Conservation (phyloP, 2,329 filamentous ascomycete species). For the Botrytis medusae region DNA sequence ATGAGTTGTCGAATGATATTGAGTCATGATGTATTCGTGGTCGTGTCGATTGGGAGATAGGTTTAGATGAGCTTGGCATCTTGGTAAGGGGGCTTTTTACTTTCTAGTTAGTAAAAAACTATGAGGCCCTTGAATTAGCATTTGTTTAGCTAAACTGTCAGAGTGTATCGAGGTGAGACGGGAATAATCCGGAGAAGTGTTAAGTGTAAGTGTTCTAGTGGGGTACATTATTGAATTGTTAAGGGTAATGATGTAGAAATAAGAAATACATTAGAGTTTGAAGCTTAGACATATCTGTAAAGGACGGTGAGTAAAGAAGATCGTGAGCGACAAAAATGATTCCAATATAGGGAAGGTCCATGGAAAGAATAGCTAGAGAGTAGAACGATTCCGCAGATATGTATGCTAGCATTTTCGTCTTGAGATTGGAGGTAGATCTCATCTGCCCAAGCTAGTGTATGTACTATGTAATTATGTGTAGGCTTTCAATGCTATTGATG, state of each 20-base stretch:
- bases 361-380: neutral
- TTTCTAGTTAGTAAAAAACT: neutral
- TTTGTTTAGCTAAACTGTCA: neutral
- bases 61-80: neutral
- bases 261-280: neutral
- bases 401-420: neutral
- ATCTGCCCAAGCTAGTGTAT: neutral
- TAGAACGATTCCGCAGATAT: neutral
- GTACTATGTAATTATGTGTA: neutral
- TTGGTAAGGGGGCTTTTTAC: neutral
- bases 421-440: neutral
- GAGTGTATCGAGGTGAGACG: neutral
- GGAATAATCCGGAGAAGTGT: neutral
- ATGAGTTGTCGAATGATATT: slow-evolving; percentile 11
- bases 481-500: neutral
- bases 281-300: neutral
- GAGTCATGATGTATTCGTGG: slow-evolving; percentile 6
- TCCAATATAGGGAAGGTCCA: neutral
- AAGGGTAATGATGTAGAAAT: neutral
- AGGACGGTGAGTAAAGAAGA: neutral
- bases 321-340: neutral
- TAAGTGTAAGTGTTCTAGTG: neutral
- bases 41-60: neutral
- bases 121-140: neutral
- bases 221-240: neutral